Conservation (phyloP, 805 yeast species). For the Metschnikowia baotianmanensis region DNA sequence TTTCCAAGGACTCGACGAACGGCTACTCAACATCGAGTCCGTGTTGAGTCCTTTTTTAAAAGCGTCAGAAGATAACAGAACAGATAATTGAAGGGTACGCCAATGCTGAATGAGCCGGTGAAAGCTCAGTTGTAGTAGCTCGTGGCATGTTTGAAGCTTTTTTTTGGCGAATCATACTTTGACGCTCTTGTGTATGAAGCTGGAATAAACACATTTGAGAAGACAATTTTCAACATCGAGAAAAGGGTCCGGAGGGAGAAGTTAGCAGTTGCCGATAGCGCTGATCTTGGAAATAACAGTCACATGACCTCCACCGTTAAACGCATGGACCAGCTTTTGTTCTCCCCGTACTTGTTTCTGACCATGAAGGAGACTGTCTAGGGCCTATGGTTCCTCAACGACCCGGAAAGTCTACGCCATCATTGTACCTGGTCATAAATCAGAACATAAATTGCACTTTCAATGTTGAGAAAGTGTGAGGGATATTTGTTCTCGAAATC, state of each 20-base stretch:
- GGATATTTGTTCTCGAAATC: neutral
- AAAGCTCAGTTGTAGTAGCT: too few species aligned
- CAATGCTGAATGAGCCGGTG: too few species aligned
- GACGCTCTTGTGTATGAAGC: neutral
- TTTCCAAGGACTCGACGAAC: too few species aligned
- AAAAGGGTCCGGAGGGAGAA: neutral
- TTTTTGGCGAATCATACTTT: neutral
- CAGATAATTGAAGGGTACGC: too few species aligned
- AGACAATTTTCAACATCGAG: neutral
- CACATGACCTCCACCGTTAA: too few species aligned
- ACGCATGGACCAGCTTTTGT: neutral
- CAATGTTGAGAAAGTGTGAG: neutral
- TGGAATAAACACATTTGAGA: neutral
- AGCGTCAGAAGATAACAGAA: too few species aligned
- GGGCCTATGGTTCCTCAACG: neutral
- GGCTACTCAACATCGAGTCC: too few species aligned
- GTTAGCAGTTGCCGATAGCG: too few species aligned
- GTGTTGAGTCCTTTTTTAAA: too few species aligned
- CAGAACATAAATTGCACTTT: neutral
- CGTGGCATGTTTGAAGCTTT: neutral
- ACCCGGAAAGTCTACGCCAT: neutral
- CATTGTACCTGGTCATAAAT: neutral
- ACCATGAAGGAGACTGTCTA: neutral
- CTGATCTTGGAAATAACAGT: too few species aligned
- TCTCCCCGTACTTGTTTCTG: constrained; percentile 1